Evolutionary conservation across 2,329 filamentous ascomycete genomes (phyloP).

Genomic region (Monilinia laxa): DNA sequence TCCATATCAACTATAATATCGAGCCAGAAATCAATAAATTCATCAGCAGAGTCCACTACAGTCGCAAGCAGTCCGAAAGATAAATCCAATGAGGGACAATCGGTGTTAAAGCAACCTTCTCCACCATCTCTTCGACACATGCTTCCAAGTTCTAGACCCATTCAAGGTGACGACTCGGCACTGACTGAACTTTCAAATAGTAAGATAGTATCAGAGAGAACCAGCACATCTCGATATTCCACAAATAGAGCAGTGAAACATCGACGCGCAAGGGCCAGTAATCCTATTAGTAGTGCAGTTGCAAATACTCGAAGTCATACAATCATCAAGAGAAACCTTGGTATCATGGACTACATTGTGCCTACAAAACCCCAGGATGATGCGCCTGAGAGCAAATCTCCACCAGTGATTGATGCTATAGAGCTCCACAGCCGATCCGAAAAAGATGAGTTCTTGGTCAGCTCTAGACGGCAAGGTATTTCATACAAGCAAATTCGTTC

Average conservation of each 20-base stretch:
- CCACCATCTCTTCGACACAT: constrained; percentile 28
- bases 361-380: neutral
- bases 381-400: neutral
- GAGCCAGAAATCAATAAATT: constrained; percentile 28
- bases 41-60: constrained; percentile 26
- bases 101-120: constrained; percentile 20
- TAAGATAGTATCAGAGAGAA: neutral
- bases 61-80: constrained; percentile 25
- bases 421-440: constrained; percentile 21
- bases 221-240: neutral
- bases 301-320: constrained; percentile 5
- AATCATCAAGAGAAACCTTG: neutral
- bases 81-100: constrained; percentile 17
- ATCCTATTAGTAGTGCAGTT: neutral
- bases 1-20: constrained; percentile 30
- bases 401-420: neutral
- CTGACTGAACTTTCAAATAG: constrained; percentile 25
- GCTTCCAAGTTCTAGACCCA: constrained; percentile 29
- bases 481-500: constrained; percentile 65
- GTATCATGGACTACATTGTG: neutral
- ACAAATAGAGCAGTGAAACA: constrained; percentile 11
- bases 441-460: constrained; percentile 53
- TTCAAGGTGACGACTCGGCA: constrained; percentile 23
- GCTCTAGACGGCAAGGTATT: constrained; percentile 54
- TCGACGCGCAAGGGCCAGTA: constrained; percentile 16